A percentile compares a stretch with the other conserved stretches of the same genome.
Conservation (phyloP, 345 rosid species). For the Hibiscus tridactylites region DNA sequence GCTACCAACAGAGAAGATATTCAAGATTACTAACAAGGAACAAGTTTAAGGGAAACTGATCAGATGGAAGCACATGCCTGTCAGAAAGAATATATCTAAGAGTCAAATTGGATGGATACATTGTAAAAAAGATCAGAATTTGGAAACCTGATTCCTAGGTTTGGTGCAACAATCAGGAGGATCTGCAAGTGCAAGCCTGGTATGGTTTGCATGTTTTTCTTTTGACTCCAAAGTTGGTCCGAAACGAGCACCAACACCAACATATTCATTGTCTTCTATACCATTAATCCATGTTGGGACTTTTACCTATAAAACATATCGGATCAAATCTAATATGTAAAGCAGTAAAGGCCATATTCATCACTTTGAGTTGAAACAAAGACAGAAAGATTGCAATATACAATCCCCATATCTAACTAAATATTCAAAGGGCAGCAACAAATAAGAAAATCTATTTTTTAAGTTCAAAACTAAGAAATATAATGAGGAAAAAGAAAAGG, state of each 20-base stretch:
- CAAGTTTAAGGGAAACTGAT: background rate
- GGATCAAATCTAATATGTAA: background rate
- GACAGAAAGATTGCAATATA: background rate
- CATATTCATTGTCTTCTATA: constrained; percentile 47
- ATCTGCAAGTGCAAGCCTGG: constrained; percentile 45
- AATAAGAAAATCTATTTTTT: background rate
- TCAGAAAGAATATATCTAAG: constrained; percentile 2
- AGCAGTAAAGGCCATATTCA: background rate
- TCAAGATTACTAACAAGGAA: constrained; percentile 8
- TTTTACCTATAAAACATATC: constrained; percentile 40
- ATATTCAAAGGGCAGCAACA: too few species aligned
- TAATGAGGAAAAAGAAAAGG: background rate
- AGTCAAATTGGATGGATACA: background rate
- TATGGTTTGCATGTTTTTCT: constrained; percentile 52
- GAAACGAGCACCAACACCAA: constrained; percentile 78
- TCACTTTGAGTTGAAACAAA: background rate
- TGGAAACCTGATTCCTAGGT: constrained; percentile 46
- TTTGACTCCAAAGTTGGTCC: constrained; percentile 59
- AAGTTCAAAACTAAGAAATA: background rate
- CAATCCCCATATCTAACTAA: too few species aligned
- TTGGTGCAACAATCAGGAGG: constrained; percentile 58
- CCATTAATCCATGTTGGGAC: constrained; percentile 55
- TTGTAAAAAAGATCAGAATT: background rate
- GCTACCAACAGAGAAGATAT: constrained; percentile 26
- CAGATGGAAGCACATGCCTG: background rate